Evolutionary conservation across 805 yeast genomes (phyloP).

Genomic region (Candida taoyuanica): DNA sequence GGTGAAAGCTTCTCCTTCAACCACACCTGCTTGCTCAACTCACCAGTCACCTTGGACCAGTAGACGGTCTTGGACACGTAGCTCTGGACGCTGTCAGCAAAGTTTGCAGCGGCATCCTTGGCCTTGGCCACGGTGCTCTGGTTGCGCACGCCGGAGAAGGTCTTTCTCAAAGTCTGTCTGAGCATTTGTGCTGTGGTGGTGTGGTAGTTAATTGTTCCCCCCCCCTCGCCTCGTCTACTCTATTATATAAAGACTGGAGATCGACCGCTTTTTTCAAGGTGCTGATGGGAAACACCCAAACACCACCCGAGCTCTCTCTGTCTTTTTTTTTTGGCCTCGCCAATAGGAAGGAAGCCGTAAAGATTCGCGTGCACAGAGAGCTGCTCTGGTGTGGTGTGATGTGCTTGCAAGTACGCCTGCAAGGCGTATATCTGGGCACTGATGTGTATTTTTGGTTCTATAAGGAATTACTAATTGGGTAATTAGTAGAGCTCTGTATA

Average conservation of each 20-base stretch:
- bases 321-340: too few relatives aligned
- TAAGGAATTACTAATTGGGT: too few relatives aligned
- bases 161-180: constrained; percentile 24
- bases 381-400: too few relatives aligned
- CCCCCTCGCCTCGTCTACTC: too few relatives aligned
- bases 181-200: constrained; percentile 14
- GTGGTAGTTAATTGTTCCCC: background rate
- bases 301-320: background rate
- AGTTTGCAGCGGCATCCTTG: constrained; percentile 33
- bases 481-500: too few relatives aligned
- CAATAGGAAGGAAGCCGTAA: too few relatives aligned
- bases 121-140: constrained; percentile 29
- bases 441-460: too few relatives aligned
- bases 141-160: constrained; percentile 30
- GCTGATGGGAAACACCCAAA: constrained; percentile 1
- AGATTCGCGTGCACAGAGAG: too few relatives aligned
- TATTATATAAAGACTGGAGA: background rate
- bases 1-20: constrained; percentile 91
- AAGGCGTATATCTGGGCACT: too few relatives aligned
- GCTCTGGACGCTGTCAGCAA: constrained; percentile 33
- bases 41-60: constrained; percentile 64
- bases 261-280: background rate
- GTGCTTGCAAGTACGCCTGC: too few relatives aligned
- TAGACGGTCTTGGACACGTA: constrained; percentile 57
- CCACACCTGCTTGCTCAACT: constrained; percentile 61